Conservation (phyloP, 306 rosid genomes). For the Cicer bijugum region DNA sequence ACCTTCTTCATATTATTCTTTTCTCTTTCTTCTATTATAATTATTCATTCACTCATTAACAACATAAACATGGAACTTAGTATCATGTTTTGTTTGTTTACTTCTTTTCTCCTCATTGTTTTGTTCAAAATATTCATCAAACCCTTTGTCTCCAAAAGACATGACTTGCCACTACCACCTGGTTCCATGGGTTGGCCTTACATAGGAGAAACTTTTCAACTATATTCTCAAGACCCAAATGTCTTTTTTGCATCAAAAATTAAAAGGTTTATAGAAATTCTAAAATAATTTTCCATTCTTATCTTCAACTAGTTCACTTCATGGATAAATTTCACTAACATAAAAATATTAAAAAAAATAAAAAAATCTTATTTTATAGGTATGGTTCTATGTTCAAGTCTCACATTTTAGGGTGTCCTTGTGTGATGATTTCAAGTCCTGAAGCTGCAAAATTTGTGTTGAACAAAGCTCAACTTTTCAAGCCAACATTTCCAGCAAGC, state of each 20-base stretch:
- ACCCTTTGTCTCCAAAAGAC: slow-evolving; percentile 41
- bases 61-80: slow-evolving; percentile 48
- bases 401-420: slow-evolving; percentile 95
- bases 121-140: slow-evolving; percentile 44
- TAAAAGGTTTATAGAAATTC: slow-evolving; percentile 52
- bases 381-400: slow-evolving; percentile 95
- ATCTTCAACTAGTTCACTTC: background rate
- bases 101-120: slow-evolving; percentile 47
- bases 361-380: slow-evolving; percentile 46
- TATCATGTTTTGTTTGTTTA: slow-evolving; percentile 33
- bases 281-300: background rate
- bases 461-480: slow-evolving; percentile 76
- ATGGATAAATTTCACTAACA: background rate
- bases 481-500: slow-evolving; percentile 93
- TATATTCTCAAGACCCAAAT: slow-evolving; percentile 94
- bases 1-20: slow-evolving; percentile 6
- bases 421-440: slow-evolving; percentile 92
- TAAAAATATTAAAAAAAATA: background rate
- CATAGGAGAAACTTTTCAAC: slow-evolving; percentile 87
- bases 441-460: slow-evolving; percentile 91
- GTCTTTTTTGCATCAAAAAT: slow-evolving; percentile 78
- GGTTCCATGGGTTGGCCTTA: slow-evolving; percentile 91
- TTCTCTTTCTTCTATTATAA: background rate
- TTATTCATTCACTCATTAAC: slow-evolving; percentile 25
- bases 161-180: slow-evolving; percentile 71